Evolutionary conservation across 805 yeast genomes (phyloP).

Genomic region (Maudiozyma bulderi): DNA sequence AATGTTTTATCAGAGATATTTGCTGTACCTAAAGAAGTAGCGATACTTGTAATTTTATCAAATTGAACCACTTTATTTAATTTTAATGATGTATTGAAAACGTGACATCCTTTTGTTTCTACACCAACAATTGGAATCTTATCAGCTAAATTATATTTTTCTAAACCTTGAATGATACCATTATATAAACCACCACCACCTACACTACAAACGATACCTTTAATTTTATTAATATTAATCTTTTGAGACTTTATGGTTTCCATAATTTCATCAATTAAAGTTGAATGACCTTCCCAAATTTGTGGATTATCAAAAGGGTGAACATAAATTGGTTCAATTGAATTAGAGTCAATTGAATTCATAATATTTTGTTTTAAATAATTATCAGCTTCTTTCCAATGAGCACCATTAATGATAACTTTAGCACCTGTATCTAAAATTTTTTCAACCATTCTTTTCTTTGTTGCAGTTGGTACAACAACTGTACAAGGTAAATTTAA

Average conservation of each 20-base stretch:
- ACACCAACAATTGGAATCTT: slow-evolving; percentile 38
- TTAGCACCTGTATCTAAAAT: slow-evolving; percentile 35
- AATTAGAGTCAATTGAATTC: slow-evolving; percentile 10
- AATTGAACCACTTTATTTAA: slow-evolving; percentile 38
- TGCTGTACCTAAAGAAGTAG: slow-evolving; percentile 56
- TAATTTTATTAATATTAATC: slow-evolving; percentile 22
- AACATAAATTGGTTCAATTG: slow-evolving; percentile 36
- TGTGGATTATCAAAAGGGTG: slow-evolving; percentile 45
- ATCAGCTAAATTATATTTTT: slow-evolving; percentile 27
- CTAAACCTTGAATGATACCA: slow-evolving; percentile 40
- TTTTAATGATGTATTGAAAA: slow-evolving; percentile 42
- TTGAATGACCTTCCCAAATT: slow-evolving; percentile 48
- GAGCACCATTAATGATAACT: slow-evolving; percentile 37
- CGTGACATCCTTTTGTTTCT: slow-evolving; percentile 57
- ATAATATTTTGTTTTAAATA: slow-evolving; percentile 30
- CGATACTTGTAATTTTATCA: slow-evolving; percentile 43
- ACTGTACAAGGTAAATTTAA: slow-evolving; percentile 39
- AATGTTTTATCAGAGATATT: slow-evolving; percentile 44
- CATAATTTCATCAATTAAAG: slow-evolving; percentile 38
- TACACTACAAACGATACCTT: slow-evolving; percentile 43
- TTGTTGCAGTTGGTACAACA: slow-evolving; percentile 47
- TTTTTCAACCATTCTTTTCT: slow-evolving; percentile 36
- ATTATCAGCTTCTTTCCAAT: slow-evolving; percentile 44
- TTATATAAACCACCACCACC: slow-evolving; percentile 53
- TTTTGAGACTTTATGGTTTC: slow-evolving; percentile 17